Evolutionary conservation across 2,329 filamentous ascomycete species (phyloP).

Genomic region (Ceratocystis cacaofunesta): DNA sequence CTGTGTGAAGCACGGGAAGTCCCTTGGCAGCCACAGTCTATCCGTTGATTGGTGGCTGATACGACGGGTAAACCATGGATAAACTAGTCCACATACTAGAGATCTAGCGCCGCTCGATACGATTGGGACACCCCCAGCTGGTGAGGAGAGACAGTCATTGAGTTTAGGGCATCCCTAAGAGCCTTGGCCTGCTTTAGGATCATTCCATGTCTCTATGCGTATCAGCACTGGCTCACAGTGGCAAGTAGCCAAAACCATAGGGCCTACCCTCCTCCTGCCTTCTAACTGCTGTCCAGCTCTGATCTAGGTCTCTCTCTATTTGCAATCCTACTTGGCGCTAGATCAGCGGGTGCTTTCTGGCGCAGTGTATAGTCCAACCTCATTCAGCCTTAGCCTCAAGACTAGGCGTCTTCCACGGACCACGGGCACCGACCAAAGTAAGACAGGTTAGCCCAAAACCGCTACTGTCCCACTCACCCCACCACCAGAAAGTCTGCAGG

Average conservation of each 20-base stretch:
- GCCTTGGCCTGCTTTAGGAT: neutral
- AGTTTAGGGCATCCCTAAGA: neutral
- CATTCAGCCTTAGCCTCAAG: neutral
- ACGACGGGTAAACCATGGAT: neutral
- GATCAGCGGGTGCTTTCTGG: neutral
- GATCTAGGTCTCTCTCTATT: neutral
- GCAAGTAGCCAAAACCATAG: neutral
- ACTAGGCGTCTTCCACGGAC: neutral
- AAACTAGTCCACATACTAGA: neutral
- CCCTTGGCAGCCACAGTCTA: neutral
- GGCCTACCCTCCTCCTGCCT: neutral
- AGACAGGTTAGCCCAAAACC: neutral
- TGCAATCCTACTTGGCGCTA: neutral
- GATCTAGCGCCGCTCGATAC: too few relatives aligned
- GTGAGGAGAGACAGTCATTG: neutral
- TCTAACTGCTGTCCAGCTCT: neutral
- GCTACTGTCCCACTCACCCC: too few relatives aligned
- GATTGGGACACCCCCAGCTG: too few relatives aligned
- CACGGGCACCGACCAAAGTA: neutral
- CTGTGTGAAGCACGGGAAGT: neutral
- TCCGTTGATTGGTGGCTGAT: neutral
- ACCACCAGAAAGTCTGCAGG: neutral
- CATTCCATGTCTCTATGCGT: too few relatives aligned
- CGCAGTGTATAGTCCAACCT: neutral
- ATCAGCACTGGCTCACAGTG: neutral